phyloP scores from a whole-genome alignment of 139 green algal species.

The Edaphochlamys debaryana region DNA sequence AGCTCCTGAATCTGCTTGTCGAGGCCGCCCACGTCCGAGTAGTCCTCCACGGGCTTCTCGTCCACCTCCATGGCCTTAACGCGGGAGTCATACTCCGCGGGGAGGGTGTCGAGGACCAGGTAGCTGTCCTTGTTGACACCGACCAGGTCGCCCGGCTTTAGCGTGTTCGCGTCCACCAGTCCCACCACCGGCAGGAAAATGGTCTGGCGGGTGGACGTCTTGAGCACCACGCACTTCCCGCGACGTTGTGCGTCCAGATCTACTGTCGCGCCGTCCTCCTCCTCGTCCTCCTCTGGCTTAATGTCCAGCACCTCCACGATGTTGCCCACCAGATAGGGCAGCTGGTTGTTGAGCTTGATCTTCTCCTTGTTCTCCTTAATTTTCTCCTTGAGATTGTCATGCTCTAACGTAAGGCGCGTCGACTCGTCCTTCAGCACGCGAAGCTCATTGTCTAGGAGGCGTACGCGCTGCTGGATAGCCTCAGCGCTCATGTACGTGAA shows the following conservation, averaged over 20 bases:
- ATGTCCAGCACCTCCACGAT: constrained; percentile 98
- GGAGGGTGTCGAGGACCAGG: constrained; percentile 97
- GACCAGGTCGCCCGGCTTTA: constrained; percentile 95
- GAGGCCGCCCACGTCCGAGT: constrained; percentile 96
- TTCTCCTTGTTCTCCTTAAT: constrained; percentile 98
- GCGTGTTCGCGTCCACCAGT: constrained; percentile 89
- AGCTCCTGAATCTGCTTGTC: constrained; percentile 99
- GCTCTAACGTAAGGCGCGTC: constrained; percentile 88
- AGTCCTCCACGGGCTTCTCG: constrained; percentile 99
- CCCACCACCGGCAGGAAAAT: constrained; percentile 98
- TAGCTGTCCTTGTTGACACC: constrained; percentile 99
- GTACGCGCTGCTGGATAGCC: constrained; percentile 81
- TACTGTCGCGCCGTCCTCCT: constrained; percentile 84
- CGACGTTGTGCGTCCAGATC: constrained; percentile 93
- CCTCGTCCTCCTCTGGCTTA: constrained; percentile 91
- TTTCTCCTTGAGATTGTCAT: constrained; percentile 76
- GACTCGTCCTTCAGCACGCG: constrained; percentile 95
- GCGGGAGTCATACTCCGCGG: constrained; percentile 97
- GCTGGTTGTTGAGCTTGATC: constrained; percentile 98
- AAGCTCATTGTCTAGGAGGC: constrained; percentile 98
- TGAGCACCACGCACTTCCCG: constrained; percentile 98
- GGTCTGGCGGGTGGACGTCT: constrained; percentile 97
- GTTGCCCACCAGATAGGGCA: constrained; percentile 98
- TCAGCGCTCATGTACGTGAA: constrained; percentile 90
- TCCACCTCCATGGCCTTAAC: constrained; percentile 98